Percentiles rank a stretch among this genome's conserved stretches.
phyloP scores from a whole-genome alignment of 148 eudicot species.

The Rhododendron molle region DNA sequence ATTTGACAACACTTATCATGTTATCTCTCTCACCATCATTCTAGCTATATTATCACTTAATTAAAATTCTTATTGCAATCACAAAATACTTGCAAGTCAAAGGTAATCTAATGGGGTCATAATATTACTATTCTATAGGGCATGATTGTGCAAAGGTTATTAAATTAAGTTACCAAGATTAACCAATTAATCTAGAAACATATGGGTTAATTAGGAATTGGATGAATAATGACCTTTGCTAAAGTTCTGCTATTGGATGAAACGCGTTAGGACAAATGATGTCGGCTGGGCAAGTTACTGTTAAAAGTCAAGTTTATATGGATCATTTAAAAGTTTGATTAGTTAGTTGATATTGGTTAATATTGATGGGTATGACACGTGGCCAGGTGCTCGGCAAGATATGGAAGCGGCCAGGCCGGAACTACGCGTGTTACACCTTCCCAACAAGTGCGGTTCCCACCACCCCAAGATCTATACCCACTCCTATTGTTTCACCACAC shows the following conservation, averaged over 20 bases:
- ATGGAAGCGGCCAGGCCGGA: too few species aligned
- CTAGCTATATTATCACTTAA: neutral
- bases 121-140: neutral
- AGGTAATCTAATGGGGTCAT: neutral
- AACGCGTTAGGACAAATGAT: neutral
- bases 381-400: too few species aligned
- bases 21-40: neutral
- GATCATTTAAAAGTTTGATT: neutral
- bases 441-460: too few species aligned
- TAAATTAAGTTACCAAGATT: neutral
- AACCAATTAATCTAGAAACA: neutral
- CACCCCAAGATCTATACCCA: too few species aligned
- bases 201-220: neutral
- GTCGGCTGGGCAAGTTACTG: neutral
- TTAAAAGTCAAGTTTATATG: neutral
- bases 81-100: neutral
- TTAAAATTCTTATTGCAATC: neutral
- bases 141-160: neutral
- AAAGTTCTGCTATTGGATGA: neutral
- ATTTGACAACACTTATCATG: neutral
- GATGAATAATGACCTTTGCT: neutral
- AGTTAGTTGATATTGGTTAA: neutral
- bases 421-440: too few species aligned
- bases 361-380: neutral
- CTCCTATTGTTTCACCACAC: too few species aligned